These are phyloP conservation scores for Boletellus emodensis DNA, from an alignment of 768 basidiomycete species.

Conservation along the genomic window DNA sequence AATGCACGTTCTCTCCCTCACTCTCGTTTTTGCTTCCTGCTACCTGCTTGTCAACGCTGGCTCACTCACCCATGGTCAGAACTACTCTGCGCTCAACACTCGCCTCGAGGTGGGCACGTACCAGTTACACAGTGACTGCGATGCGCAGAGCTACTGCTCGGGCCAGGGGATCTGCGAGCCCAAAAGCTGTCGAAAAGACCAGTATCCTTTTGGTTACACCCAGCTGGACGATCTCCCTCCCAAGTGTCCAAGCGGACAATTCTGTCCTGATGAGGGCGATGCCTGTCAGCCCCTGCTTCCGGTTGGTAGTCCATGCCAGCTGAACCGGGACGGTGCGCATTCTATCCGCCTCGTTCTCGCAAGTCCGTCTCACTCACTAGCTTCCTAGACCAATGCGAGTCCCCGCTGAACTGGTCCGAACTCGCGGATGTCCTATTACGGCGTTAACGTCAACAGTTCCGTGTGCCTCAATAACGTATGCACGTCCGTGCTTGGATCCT, in stretches of 20 bases:
- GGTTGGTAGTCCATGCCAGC: slow-evolving; percentile 70
- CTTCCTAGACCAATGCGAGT: slow-evolving; percentile 66
- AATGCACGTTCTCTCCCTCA: slow-evolving; percentile 28
- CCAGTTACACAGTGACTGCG: slow-evolving; percentile 77
- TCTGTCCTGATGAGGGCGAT: slow-evolving; percentile 84
- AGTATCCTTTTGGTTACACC: slow-evolving; percentile 70
- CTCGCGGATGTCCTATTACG: slow-evolving; percentile 61
- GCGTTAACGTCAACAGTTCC: slow-evolving; percentile 76
- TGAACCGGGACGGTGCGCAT: slow-evolving; percentile 74
- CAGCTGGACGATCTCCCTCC: slow-evolving; percentile 47
- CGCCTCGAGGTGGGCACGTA: slow-evolving; percentile 73
- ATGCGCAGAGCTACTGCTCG: slow-evolving; percentile 64
- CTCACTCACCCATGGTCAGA: slow-evolving; percentile 38
- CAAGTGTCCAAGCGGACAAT: slow-evolving; percentile 57
- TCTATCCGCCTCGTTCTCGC: background rate
- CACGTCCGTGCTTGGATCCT: slow-evolving; percentile 42
- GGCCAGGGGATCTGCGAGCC: slow-evolving; percentile 47
- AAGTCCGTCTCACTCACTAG: background rate
- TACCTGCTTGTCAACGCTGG: slow-evolving; percentile 44
- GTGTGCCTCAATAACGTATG: slow-evolving; percentile 79
- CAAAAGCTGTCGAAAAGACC: slow-evolving; percentile 65
- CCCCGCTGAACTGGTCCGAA: slow-evolving; percentile 60
- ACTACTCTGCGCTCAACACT: slow-evolving; percentile 55
- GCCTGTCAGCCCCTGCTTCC: slow-evolving; percentile 56
- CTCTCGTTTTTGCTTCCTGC: slow-evolving; percentile 50